Percentiles rank a stretch among this genome's conserved stretches.
These are phyloP conservation scores for Cercospora sp. DNA, from an alignment of 2,329 filamentous ascomycete genomes.

Conservation along the genomic window DNA sequence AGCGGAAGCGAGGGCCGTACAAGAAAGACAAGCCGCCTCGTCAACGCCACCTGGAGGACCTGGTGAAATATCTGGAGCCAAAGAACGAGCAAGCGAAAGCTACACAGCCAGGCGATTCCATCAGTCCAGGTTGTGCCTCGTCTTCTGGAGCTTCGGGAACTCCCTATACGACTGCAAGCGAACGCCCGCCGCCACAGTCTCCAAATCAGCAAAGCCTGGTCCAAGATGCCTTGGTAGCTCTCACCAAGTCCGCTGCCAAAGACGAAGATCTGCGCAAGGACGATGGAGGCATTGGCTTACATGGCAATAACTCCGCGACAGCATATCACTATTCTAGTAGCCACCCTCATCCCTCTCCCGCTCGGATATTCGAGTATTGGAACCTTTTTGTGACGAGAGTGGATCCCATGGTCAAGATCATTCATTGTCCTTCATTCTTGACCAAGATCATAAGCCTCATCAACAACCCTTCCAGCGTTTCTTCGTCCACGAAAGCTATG, in stretches of 20 bases:
- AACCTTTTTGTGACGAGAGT: slow-evolving; percentile 31
- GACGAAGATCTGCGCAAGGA: slow-evolving; percentile 25
- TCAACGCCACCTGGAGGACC: slow-evolving; percentile 34
- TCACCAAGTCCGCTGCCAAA: slow-evolving; percentile 28
- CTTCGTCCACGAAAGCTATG: slow-evolving; percentile 24
- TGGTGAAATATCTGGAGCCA: slow-evolving; percentile 34
- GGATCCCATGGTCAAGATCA: slow-evolving; percentile 34
- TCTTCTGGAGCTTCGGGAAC: slow-evolving; percentile 10
- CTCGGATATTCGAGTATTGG: slow-evolving; percentile 33
- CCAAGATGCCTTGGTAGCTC: slow-evolving; percentile 33
- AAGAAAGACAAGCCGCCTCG: slow-evolving; percentile 35
- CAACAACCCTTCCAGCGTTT: slow-evolving; percentile 20
- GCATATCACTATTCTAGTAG: background rate
- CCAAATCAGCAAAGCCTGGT: slow-evolving; percentile 29
- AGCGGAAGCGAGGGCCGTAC: slow-evolving; percentile 36
- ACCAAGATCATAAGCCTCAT: slow-evolving; percentile 25
- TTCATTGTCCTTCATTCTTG: slow-evolving; percentile 32
- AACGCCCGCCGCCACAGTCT: slow-evolving; percentile 7
- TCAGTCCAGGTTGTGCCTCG: slow-evolving; percentile 17
- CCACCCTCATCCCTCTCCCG: slow-evolving; percentile 22
- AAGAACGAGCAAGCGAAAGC: slow-evolving; percentile 15
- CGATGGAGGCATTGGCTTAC: slow-evolving; percentile 17
- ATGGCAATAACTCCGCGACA: background rate
- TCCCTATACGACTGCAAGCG: slow-evolving; percentile 1
- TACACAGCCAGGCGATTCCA: background rate